phyloP scores from a whole-genome alignment of 257 asterid species.

The Ballota nigra region DNA sequence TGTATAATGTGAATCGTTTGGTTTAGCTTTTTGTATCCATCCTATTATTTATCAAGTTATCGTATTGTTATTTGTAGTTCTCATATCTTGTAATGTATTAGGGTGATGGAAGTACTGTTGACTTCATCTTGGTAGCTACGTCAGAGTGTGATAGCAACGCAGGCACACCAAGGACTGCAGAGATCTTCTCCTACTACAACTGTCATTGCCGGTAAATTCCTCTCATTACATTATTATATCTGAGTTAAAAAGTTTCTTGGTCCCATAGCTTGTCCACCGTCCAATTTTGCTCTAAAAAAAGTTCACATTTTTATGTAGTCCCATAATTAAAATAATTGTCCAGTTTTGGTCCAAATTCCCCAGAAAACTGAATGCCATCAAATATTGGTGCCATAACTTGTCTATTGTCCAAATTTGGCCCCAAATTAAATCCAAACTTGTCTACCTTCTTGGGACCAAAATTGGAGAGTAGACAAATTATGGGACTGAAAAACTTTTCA shows the following conservation, averaged over 20 bases:
- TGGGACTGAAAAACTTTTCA: too few species aligned
- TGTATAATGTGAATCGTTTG: not conserved
- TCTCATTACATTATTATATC: not conserved
- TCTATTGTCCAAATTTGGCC: too few species aligned
- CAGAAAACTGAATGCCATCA: too few species aligned
- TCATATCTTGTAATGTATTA: slow-evolving; percentile 24
- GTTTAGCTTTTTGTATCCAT: not conserved
- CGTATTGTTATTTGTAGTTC: not conserved
- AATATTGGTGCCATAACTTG: too few species aligned
- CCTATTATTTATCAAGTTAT: not conserved
- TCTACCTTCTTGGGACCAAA: too few species aligned
- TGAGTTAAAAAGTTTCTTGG: too few species aligned
- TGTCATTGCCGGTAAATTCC: slow-evolving; percentile 69
- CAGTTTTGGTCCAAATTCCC: too few species aligned
- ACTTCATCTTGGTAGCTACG: slow-evolving; percentile 71
- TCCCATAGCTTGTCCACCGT: too few species aligned
- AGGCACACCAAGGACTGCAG: slow-evolving; percentile 29
- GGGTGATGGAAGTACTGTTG: slow-evolving; percentile 58
- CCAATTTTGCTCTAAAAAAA: too few species aligned
- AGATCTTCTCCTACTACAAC: slow-evolving; percentile 56
- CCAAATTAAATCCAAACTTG: too few species aligned
- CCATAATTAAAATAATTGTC: too few species aligned
- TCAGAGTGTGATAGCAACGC: slow-evolving; percentile 34
- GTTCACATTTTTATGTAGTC: not conserved
- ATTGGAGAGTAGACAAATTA: too few species aligned